phyloP scores from a whole-genome alignment of 2,329 filamentous ascomycete genomes.

The Colletotrichum simmondsii region DNA sequence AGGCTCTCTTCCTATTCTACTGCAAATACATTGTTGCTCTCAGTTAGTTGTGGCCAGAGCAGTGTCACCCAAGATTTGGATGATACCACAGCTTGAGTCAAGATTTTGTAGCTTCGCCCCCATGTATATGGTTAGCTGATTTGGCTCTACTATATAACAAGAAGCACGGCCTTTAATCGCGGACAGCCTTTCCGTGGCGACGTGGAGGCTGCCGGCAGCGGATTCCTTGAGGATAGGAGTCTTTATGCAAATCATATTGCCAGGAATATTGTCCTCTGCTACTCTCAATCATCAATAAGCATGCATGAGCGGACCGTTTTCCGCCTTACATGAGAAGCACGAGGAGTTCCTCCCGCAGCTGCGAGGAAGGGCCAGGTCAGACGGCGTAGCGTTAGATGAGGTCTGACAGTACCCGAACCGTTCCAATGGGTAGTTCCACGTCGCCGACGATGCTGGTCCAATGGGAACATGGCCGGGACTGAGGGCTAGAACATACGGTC shows the following conservation, averaged over 20 bases:
- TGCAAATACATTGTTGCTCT: background rate
- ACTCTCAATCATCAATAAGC: slow-evolving; percentile 23
- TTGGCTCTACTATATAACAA: background rate
- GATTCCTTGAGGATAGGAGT: slow-evolving; percentile 14
- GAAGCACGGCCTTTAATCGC: background rate
- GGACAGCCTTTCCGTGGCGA: background rate
- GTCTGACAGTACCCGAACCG: slow-evolving; percentile 15
- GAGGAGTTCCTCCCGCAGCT: slow-evolving; percentile 31
- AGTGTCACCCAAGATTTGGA: background rate
- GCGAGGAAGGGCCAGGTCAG: slow-evolving; percentile 14
- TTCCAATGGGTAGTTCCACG: slow-evolving; percentile 21
- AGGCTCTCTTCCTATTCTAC: background rate
- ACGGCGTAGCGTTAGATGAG: slow-evolving; percentile 13
- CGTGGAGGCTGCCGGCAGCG: slow-evolving; percentile 10
- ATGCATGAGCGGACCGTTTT: slow-evolving; percentile 35
- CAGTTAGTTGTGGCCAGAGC: background rate
- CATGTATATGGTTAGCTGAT: background rate
- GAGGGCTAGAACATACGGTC: background rate
- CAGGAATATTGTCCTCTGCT: background rate
- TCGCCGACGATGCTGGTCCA: slow-evolving; percentile 22
- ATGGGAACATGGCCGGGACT: slow-evolving; percentile 23
- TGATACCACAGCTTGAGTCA: background rate
- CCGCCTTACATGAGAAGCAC: slow-evolving; percentile 34
- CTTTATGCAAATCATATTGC: slow-evolving; percentile 22
- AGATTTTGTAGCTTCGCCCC: background rate